These are phyloP conservation scores for Tympanopsis confertula DNA, from an alignment of 2,329 filamentous ascomycete genomes.

Conservation along the genomic window DNA sequence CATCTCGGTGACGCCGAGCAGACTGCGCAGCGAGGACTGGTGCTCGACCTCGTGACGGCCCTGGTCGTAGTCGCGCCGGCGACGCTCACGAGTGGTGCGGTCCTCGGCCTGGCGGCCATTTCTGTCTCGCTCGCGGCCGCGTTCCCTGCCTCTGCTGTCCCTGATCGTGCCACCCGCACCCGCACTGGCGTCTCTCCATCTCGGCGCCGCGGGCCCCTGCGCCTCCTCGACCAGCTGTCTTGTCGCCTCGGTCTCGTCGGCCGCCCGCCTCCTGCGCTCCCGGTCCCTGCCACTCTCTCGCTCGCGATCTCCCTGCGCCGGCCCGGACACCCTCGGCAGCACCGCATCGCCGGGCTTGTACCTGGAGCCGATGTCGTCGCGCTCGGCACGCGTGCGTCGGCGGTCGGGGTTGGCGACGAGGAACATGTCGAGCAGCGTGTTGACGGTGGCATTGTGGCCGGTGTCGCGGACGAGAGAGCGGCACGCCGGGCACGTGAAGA, in stretches of 20 bases:
- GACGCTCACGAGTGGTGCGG: slow-evolving; percentile 19
- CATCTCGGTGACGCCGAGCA: slow-evolving; percentile 70
- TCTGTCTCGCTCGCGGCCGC: slow-evolving; percentile 29
- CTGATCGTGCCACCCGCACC: slow-evolving; percentile 2
- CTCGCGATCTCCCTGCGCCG: slow-evolving; percentile 13
- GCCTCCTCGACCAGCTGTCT: slow-evolving; percentile 15
- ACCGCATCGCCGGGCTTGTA: slow-evolving; percentile 78
- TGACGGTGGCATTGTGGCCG: slow-evolving; percentile 79
- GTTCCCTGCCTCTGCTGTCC: slow-evolving; percentile 12
- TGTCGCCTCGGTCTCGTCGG: slow-evolving; percentile 12
- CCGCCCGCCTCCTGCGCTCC: slow-evolving; percentile 13
- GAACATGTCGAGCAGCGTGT: slow-evolving; percentile 80
- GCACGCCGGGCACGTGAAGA: slow-evolving; percentile 87
- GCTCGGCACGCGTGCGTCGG: slow-evolving; percentile 59
- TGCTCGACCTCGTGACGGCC: slow-evolving; percentile 81
- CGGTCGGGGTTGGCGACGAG: slow-evolving; percentile 68
- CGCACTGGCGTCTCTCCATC: slow-evolving; percentile 19
- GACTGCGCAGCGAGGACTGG: slow-evolving; percentile 73
- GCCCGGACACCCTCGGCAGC: slow-evolving; percentile 43
- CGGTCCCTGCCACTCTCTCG: slow-evolving; percentile 11
- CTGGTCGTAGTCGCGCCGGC: slow-evolving; percentile 38
- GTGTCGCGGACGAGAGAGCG: slow-evolving; percentile 77
- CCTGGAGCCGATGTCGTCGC: slow-evolving; percentile 59
- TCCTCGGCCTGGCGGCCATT: slow-evolving; percentile 25
- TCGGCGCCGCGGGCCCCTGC: slow-evolving; percentile 23